Percentiles rank a stretch among this genome's conserved stretches.
phyloP scores from a whole-genome alignment of 768 basidiomycete genomes.

The Boletales sp. region DNA sequence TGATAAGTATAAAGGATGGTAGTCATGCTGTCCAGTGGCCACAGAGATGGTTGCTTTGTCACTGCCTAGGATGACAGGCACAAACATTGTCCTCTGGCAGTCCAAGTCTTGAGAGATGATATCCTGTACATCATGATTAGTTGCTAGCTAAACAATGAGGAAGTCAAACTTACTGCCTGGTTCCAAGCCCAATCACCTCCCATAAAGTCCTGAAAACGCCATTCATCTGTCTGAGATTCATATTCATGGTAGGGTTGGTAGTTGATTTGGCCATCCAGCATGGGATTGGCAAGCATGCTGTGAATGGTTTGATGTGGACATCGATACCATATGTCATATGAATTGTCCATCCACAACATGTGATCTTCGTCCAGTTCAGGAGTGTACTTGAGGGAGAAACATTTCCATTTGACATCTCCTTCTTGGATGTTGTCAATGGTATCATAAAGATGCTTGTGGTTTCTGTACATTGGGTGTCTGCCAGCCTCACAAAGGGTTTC shows the following conservation, averaged over 20 bases:
- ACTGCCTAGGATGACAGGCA: too few relatives aligned
- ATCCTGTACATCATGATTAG: too few relatives aligned
- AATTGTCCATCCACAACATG: neutral
- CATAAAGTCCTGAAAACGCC: neutral
- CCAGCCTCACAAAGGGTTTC: neutral
- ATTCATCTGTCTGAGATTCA: neutral
- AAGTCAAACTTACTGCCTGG: neutral
- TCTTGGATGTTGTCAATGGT: neutral
- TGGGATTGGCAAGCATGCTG: neutral
- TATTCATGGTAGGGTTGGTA: neutral
- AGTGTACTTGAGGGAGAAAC: neutral
- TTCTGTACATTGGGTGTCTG: neutral
- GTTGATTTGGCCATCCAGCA: neutral
- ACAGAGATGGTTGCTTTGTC: too few relatives aligned
- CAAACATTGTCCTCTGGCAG: too few relatives aligned
- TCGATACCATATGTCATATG: neutral
- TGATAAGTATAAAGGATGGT: too few relatives aligned
- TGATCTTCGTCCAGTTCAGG: neutral
- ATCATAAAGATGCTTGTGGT: neutral
- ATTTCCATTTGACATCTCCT: neutral
- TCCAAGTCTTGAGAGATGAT: too few relatives aligned
- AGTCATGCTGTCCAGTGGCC: too few relatives aligned
- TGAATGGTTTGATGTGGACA: neutral
- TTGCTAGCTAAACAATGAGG: too few relatives aligned
- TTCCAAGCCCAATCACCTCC: conserved; percentile 2